These are phyloP conservation scores for Aspergillus versicolor DNA, from an alignment of 2,329 filamentous ascomycete species.

Conservation along the genomic window DNA sequence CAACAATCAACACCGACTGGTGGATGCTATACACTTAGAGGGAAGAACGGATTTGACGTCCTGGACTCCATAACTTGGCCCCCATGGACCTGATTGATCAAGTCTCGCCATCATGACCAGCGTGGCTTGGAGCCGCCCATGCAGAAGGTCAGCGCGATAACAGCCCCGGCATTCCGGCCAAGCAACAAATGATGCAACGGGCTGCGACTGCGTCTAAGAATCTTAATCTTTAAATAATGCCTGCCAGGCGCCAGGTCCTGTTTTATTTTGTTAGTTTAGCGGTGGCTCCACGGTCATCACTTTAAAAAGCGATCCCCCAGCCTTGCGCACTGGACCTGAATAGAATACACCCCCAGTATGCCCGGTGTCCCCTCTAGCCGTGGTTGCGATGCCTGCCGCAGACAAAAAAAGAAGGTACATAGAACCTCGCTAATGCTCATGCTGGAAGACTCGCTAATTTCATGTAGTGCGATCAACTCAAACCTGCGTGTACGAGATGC, in stretches of 20 bases:
- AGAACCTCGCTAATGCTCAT: not conserved
- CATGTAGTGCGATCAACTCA: conserved; percentile 25
- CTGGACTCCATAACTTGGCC: not conserved
- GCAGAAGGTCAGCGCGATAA: not conserved
- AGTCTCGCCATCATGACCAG: not conserved
- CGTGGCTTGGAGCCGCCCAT: conserved; percentile 1
- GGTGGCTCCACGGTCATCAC: not conserved
- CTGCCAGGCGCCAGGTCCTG: not conserved
- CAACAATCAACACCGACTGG: no score
- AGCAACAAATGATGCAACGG: conserved; percentile 2
- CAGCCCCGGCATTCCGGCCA: not conserved
- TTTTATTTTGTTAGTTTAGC: not conserved
- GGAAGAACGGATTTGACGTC: not conserved
- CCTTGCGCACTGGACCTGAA: not conserved
- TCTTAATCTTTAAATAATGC: not conserved
- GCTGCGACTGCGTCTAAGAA: not conserved
- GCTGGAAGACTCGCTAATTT: not conserved
- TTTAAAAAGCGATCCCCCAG: not conserved
- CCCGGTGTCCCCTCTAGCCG: conserved; percentile 26
- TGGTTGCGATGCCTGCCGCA: conserved; percentile 23
- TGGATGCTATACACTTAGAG: no score
- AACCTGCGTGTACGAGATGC: conserved; percentile 26
- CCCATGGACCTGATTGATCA: not conserved
- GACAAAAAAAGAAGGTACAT: conserved; percentile 25
- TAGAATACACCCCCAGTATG: conserved; percentile 10